phyloP scores from a whole-genome alignment of 2,329 filamentous ascomycete genomes.

The Microcyclospora pomicola region DNA sequence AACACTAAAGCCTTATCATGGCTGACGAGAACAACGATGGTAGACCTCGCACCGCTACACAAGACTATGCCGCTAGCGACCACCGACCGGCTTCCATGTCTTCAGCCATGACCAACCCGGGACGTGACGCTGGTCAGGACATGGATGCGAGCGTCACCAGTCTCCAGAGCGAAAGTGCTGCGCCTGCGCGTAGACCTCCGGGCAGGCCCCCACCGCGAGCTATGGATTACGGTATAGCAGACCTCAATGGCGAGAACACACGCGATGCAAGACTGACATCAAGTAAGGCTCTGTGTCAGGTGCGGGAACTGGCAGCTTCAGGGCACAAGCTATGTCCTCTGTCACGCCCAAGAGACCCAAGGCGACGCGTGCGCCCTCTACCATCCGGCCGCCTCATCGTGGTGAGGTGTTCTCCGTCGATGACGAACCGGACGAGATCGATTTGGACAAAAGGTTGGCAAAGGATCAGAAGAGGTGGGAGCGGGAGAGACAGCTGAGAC shows the following conservation, averaged over 20 bases:
- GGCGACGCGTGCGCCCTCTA: conserved; percentile 61
- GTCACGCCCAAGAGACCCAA: conserved; percentile 31
- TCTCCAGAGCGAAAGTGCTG: conserved; percentile 6
- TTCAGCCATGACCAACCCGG: conserved; percentile 2
- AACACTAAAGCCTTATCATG: too few species aligned
- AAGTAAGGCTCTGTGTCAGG: conserved; percentile 6
- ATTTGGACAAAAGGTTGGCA: conserved; percentile 46
- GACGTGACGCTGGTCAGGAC: conserved; percentile 4
- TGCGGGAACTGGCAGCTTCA: conserved; percentile 8
- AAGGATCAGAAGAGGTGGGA: conserved; percentile 13
- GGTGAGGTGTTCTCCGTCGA: conserved; percentile 84
- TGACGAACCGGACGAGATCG: conserved; percentile 70
- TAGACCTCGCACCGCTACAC: background rate
- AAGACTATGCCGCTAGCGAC: conserved; percentile 6
- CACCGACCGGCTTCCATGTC: conserved; percentile 2
- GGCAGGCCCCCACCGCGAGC: conserved; percentile 9
- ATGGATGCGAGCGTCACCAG: conserved; percentile 17
- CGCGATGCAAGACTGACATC: conserved; percentile 1
- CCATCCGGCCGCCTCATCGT: conserved; percentile 53
- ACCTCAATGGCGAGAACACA: background rate
- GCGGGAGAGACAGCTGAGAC: conserved; percentile 25
- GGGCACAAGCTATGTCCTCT: conserved; percentile 5
- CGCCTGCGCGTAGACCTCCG: conserved; percentile 6
- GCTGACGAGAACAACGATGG: background rate
- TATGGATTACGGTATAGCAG: conserved; percentile 15